These are phyloP conservation scores for Microsporum canis DNA, from an alignment of 2,329 filamentous ascomycete genomes.

Conservation along the genomic window DNA sequence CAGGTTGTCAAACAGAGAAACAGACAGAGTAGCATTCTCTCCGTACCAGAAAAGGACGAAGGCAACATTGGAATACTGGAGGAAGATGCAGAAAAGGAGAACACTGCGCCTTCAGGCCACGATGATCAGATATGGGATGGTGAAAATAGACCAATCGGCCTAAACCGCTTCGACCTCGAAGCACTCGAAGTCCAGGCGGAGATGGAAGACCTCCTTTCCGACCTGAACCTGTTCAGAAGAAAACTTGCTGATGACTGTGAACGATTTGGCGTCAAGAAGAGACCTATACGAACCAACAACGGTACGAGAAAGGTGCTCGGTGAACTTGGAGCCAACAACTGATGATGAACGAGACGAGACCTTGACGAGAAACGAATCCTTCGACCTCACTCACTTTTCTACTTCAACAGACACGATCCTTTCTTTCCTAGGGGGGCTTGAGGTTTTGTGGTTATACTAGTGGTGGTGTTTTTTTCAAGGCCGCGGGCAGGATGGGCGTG, in stretches of 20 bases:
- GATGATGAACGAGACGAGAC: background rate
- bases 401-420: background rate
- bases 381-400: background rate
- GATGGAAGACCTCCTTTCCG: slow-evolving; percentile 71
- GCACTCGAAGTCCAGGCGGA: slow-evolving; percentile 63
- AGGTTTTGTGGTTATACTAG: background rate
- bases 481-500: background rate
- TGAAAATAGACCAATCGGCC: slow-evolving; percentile 42
- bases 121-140: slow-evolving; percentile 23
- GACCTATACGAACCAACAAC: background rate
- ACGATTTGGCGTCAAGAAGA: slow-evolving; percentile 24
- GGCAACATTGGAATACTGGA: slow-evolving; percentile 29
- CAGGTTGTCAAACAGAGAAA: slow-evolving; percentile 22
- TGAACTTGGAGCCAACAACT: slow-evolving; percentile 1
- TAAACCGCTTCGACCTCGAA: slow-evolving; percentile 26
- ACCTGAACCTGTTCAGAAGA: slow-evolving; percentile 66
- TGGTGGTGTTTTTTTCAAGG: background rate
- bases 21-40: slow-evolving; percentile 27
- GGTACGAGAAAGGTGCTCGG: slow-evolving; percentile 3
- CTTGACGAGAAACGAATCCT: background rate
- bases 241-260: slow-evolving; percentile 70
- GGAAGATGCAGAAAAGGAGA: slow-evolving; percentile 47
- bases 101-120: slow-evolving; percentile 18
- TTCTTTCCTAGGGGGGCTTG: background rate
- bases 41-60: slow-evolving; percentile 27